Conservation (phyloP, 352 stramenopile genomes). For the Globisporangium mamillatum region DNA sequence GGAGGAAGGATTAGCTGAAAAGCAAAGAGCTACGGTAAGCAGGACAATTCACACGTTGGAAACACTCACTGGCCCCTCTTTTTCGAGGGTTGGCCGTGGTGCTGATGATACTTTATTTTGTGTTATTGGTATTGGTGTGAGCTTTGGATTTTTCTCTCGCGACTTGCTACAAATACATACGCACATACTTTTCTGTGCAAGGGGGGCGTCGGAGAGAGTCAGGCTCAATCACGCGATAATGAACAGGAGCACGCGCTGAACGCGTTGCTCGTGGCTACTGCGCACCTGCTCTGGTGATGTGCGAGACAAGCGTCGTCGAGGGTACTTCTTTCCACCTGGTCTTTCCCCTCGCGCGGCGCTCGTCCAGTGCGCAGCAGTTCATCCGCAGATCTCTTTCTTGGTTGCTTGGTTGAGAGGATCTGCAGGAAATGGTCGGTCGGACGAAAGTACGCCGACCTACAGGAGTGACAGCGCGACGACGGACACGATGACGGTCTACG, state of each 20-base stretch:
- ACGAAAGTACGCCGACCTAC: background rate
- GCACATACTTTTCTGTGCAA: background rate
- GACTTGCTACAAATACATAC: constrained; percentile 3
- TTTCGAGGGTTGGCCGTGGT: background rate
- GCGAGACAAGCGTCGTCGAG: constrained; percentile 5
- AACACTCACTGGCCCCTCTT: constrained; percentile 3
- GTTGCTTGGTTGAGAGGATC: background rate
- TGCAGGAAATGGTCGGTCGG: background rate
- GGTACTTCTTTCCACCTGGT: constrained; percentile 19
- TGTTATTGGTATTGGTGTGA: background rate
- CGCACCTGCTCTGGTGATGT: background rate
- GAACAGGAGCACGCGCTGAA: constrained; percentile 3
- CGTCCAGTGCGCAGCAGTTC: constrained; percentile 9
- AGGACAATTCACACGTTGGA: background rate
- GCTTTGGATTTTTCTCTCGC: background rate
- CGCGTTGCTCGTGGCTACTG: constrained; percentile 2
- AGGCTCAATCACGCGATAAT: background rate
- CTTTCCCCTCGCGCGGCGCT: constrained; percentile 8
- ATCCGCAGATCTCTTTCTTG: background rate
- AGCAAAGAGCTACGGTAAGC: background rate
- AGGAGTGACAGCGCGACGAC: constrained; percentile 2
- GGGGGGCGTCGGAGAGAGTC: background rate
- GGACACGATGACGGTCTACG: constrained; percentile 6
- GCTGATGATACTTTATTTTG: constrained; percentile 2
- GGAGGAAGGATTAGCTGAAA: background rate